Evolutionary conservation across 768 basidiomycete genomes (phyloP).

Genomic region (Macrolepiota albuminosa): DNA sequence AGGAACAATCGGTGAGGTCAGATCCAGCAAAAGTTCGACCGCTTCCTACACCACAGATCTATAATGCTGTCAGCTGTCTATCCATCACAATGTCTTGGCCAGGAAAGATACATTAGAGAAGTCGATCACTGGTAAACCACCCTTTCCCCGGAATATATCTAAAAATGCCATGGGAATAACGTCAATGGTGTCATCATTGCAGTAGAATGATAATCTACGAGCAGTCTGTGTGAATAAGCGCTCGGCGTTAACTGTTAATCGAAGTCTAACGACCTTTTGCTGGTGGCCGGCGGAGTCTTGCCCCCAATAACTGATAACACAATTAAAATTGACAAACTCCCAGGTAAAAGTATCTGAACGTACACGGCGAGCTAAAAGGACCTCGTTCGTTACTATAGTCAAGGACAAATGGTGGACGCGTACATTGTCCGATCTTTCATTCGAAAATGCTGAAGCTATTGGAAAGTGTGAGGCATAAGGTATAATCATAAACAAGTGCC

Average conservation of each 20-base stretch:
- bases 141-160: constrained; percentile 55
- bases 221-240: neutral
- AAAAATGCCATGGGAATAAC: constrained; percentile 60
- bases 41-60: constrained; percentile 51
- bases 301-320: constrained; percentile 33
- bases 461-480: constrained; percentile 7
- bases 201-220: constrained; percentile 50
- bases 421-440: constrained; percentile 33
- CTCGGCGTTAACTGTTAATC: neutral
- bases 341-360: constrained; percentile 8
- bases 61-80: neutral
- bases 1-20: constrained; percentile 57
- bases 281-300: constrained; percentile 35
- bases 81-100: neutral
- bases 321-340: neutral
- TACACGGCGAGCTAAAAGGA: constrained; percentile 31
- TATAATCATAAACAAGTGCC: constrained; percentile 12
- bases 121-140: constrained; percentile 54
- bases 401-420: neutral
- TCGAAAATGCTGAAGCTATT: constrained; percentile 26
- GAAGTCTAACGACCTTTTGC: constrained; percentile 24
- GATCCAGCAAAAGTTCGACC: constrained; percentile 52
- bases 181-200: constrained; percentile 59
- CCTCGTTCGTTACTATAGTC: neutral
- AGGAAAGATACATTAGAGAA: constrained; percentile 48